Evolutionary conservation across 1,139 yeast species (phyloP).

Genomic region (Saccharomyces hybrid): DNA sequence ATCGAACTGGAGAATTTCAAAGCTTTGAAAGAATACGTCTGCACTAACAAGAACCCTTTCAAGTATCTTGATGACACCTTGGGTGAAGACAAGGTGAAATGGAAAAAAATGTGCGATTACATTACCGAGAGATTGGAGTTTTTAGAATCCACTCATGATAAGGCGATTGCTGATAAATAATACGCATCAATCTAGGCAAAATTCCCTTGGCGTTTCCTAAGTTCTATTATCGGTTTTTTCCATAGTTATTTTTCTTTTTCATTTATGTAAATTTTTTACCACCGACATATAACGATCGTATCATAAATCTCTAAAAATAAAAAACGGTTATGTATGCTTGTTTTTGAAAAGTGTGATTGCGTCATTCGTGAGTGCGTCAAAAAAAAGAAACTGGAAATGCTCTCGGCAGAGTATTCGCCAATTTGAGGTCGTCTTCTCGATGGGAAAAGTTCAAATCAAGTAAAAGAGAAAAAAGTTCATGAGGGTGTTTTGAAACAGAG

Average conservation of each 20-base stretch:
- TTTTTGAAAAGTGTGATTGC: neutral
- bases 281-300: neutral
- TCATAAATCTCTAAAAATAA: neutral
- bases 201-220: neutral
- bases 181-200: neutral
- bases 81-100: conserved; percentile 9
- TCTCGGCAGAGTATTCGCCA: neutral
- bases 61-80: conserved; percentile 21
- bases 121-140: conserved; percentile 17
- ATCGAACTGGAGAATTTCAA: conserved; percentile 28
- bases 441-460: neutral
- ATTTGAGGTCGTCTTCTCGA: neutral
- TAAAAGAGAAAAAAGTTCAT: neutral
- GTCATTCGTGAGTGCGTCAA: neutral
- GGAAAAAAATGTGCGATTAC: conserved; percentile 23
- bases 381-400: neutral
- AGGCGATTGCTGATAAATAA: conserved; percentile 9
- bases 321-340: neutral
- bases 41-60: conserved; percentile 19
- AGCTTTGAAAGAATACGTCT: conserved; percentile 21
- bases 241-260: neutral
- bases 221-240: neutral
- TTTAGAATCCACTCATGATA: conserved; percentile 18
- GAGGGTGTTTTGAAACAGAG: too few species aligned
- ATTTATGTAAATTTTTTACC: neutral